These are phyloP conservation scores for Gossypium davidsonii DNA, from an alignment of 441 rosid species.

Conservation along the genomic window DNA sequence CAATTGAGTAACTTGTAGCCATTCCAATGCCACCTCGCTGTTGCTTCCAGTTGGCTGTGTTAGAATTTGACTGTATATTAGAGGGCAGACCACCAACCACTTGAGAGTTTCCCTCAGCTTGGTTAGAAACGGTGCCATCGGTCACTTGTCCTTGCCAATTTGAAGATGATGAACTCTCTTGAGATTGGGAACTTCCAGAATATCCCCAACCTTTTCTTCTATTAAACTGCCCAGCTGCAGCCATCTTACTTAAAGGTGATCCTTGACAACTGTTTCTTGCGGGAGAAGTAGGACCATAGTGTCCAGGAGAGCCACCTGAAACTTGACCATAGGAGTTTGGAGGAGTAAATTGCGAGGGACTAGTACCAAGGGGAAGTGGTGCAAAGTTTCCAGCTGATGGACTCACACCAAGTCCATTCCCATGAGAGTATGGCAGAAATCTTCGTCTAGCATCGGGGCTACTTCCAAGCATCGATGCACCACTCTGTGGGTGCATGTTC, in stretches of 20 bases:
- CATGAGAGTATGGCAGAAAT: conserved; percentile 71
- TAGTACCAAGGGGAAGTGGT: conserved; percentile 87
- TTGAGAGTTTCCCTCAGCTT: conserved; percentile 53
- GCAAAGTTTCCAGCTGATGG: conserved; percentile 92
- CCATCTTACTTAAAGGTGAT: conserved; percentile 87
- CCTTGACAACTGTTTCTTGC: conserved; percentile 88
- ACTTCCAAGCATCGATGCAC: conserved; percentile 71
- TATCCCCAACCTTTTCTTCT: conserved; percentile 81
- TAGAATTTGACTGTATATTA: conserved; percentile 47
- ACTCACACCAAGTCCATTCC: conserved; percentile 81
- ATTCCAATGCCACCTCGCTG: conserved; percentile 51
- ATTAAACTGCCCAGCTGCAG: conserved; percentile 73
- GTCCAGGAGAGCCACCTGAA: conserved; percentile 86
- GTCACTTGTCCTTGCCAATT: conserved; percentile 66
- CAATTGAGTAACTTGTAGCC: conserved; percentile 34
- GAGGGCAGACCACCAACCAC: conserved; percentile 45
- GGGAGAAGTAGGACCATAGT: conserved; percentile 94
- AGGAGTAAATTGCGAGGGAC: conserved; percentile 97
- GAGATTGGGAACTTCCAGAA: conserved; percentile 70
- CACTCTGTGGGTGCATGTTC: conserved; percentile 67
- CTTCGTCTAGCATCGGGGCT: conserved; percentile 92
- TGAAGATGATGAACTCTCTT: conserved; percentile 51
- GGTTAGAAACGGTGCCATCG: conserved; percentile 46
- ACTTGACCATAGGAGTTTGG: conserved; percentile 65
- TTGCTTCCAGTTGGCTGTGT: conserved; percentile 47